Evolutionary conservation across 106 monocot genomes (phyloP).

Genomic region (Dioscorea dumetorum): DNA sequence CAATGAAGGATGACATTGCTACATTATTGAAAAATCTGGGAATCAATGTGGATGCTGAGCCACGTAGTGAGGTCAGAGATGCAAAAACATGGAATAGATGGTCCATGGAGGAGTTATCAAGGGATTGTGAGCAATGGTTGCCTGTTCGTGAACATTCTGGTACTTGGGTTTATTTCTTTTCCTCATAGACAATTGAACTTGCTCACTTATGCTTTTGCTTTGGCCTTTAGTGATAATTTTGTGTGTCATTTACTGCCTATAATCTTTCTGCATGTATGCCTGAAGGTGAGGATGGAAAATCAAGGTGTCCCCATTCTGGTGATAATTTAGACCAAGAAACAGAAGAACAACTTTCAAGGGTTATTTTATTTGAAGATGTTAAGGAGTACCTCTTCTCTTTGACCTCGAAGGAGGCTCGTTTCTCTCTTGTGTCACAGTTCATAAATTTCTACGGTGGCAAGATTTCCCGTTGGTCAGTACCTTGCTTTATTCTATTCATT

Average conservation of each 20-base stretch:
- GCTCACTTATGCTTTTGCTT: conserved; percentile 1
- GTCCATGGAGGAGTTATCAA: conserved; percentile 61
- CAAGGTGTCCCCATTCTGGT: conserved; percentile 7
- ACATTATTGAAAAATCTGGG: conserved; percentile 79
- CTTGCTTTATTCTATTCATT: background rate
- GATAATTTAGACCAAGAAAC: conserved; percentile 31
- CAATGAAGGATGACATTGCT: conserved; percentile 60
- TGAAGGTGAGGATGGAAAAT: conserved; percentile 14
- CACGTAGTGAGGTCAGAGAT: conserved; percentile 75
- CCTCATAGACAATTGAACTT: conserved; percentile 8
- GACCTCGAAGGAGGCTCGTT: conserved; percentile 60
- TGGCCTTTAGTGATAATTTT: background rate
- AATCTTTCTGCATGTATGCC: background rate
- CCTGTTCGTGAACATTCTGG: conserved; percentile 76
- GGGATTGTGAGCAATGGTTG: conserved; percentile 86
- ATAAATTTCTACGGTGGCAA: conserved; percentile 85
- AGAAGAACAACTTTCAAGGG: conserved; percentile 71
- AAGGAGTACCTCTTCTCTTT: conserved; percentile 84
- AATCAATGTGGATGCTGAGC: conserved; percentile 61
- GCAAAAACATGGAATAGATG: conserved; percentile 83
- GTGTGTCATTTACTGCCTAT: background rate
- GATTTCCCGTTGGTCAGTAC: conserved; percentile 69
- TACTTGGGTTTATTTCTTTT: conserved; percentile 31
- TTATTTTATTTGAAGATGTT: conserved; percentile 88
- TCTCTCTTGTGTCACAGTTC: conserved; percentile 71